Evolutionary conservation across 805 yeast species (phyloP), one percentile per base, ranked within the genome.

Genomic region (Jamesozyma piceae): DNA sequence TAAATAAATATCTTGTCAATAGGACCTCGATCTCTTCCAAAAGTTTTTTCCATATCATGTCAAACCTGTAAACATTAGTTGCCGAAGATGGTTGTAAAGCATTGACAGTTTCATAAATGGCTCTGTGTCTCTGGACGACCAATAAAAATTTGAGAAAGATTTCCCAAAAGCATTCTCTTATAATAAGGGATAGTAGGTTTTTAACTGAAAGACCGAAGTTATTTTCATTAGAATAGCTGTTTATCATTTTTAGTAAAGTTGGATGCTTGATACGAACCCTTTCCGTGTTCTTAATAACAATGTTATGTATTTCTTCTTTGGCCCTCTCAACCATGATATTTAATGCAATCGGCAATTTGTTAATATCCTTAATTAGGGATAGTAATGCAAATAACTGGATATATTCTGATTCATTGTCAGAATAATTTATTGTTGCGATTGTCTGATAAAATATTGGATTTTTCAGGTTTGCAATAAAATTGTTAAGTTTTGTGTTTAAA

Each of bases 101-200:
- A 15, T 65, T 63, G 5, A 74, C 67, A 13, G 82, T 72, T 47
- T 80, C 88, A 46, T 67, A 66, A 4, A 87, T 70, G 1, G 81
- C 78, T 26, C 81, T 69, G 55, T 85, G 88, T 20, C 75, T 73
- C 63, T 85, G 92, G 17, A 86, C 61, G 4, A 83, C 77, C 20
- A 78, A 70, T 33, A 80, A 62, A 41, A 77, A 60, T 56, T 77
- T 79, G 24, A 76, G 66, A 53, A 82, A 87, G n/a, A 86, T 68
- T 8, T 77, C 69, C 60, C 83, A 77, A 48, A 83, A 82, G 33
- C 87, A 69, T 47, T 85, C 87, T 49, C 80, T 77, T 27, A 88
- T 63, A 1, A 85, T 71, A 0, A 72, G 59, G 0, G 78, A 73
- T 11, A 75, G 60, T 10, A 71, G 66, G 45, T 78, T 81, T 45